These are phyloP conservation scores for Sugiyamaella paludigena DNA, from an alignment of 1,139 yeast genomes.

Conservation along the genomic window DNA sequence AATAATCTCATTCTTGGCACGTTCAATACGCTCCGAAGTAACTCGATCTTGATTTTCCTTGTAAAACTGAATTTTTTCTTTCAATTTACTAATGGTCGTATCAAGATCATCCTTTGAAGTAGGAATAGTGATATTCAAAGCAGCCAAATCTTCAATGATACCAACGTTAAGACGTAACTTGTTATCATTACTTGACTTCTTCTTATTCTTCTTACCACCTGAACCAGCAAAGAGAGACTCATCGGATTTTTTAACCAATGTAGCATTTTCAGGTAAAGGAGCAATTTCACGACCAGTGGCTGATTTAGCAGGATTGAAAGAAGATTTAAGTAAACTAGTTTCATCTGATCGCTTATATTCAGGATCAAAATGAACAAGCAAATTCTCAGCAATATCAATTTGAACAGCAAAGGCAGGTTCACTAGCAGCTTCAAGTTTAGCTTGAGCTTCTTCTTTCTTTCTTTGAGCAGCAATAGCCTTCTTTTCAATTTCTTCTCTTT, in stretches of 20 bases:
- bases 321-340: constrained; percentile 15
- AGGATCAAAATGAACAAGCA: constrained; percentile 76
- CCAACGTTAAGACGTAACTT: constrained; percentile 79
- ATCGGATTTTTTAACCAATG: constrained; percentile 62
- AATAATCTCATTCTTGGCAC: constrained; percentile 73
- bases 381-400: constrained; percentile 67
- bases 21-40: constrained; percentile 70
- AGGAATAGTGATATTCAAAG: constrained; percentile 79
- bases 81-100: constrained; percentile 62
- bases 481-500: constrained; percentile 56
- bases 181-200: constrained; percentile 36
- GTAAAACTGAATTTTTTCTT: constrained; percentile 69
- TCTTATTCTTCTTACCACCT: constrained; percentile 53
- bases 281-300: constrained; percentile 42
- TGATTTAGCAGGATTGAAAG: constrained; percentile 5
- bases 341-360: constrained; percentile 49
- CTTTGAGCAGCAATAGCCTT: constrained; percentile 38
- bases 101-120: constrained; percentile 71
- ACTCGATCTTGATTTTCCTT: constrained; percentile 76
- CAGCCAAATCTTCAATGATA: constrained; percentile 72
- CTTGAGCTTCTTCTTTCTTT: constrained; percentile 45
- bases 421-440: constrained; percentile 68
- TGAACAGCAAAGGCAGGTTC: constrained; percentile 82
- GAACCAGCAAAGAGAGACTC: constrained; percentile 53
- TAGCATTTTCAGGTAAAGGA: constrained; percentile 61